Percentiles rank a stretch among this genome's conserved stretches.
Conservation (phyloP, 257 asterid genomes). For the Ilex asprella region DNA sequence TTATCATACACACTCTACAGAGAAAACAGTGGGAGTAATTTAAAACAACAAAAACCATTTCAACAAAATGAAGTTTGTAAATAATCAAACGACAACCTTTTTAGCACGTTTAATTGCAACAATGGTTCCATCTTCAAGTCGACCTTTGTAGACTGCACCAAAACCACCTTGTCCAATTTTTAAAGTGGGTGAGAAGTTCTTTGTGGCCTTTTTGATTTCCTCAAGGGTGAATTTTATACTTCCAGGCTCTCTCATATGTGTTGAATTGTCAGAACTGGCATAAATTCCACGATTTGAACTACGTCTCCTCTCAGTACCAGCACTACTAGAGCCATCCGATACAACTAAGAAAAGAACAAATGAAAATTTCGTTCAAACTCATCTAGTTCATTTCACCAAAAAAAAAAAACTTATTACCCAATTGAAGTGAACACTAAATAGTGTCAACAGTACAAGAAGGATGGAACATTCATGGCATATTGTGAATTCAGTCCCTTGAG, state of each 20-base stretch:
- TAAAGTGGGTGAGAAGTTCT: constrained; percentile 67
- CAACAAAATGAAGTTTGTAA: not conserved
- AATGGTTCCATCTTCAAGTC: constrained; percentile 59
- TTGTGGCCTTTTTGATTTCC: constrained; percentile 73
- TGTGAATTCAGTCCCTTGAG: not conserved
- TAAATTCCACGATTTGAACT: constrained; percentile 36
- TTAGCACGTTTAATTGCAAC: constrained; percentile 95
- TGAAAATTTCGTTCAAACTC: constrained; percentile 2
- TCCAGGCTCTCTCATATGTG: constrained; percentile 37
- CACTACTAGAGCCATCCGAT: constrained; percentile 38
- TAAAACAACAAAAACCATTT: not conserved
- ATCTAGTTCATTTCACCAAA: constrained; percentile 1
- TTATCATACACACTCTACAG: constrained; percentile 63
- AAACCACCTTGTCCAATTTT: constrained; percentile 98
- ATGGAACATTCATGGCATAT: not conserved
- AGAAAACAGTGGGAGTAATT: not conserved
- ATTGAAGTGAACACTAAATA: not conserved
- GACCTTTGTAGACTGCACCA: constrained; percentile 89
- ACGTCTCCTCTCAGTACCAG: constrained; percentile 42
- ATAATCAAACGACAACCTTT: constrained; percentile 39
- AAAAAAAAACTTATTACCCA: not conserved
- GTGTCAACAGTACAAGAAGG: not conserved
- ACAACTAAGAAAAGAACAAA: constrained; percentile 18
- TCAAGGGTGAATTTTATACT: constrained; percentile 52
- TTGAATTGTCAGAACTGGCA: constrained; percentile 49